Evolutionary conservation across 768 basidiomycete genomes (phyloP), one percentile per base, ranked within the genome.

Genomic region (Panaeolus cyanescens): DNA sequence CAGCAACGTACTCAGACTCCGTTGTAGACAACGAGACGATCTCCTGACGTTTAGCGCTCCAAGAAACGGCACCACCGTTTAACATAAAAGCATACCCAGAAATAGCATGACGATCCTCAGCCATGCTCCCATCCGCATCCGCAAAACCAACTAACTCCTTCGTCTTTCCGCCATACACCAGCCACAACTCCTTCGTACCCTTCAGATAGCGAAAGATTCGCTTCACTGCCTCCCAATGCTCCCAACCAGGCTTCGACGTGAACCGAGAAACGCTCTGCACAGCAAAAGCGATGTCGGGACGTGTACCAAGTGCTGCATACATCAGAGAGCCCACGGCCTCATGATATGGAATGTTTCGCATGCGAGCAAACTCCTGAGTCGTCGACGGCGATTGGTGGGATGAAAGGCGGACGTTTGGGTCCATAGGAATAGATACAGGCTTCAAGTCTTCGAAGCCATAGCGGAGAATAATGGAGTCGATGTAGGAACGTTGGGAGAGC

Each of bases 151-250:
- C 65, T 13, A 72, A 60, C n/a, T 61, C 59, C 28, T 60, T 64
- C 32, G 66, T 59, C 12, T 55, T 32, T 17, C 60, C 59, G 5
- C 66, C 65, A 60, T 68, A 70, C 5, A 59, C 62, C 17, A 74
- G 60, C 25, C 56, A 58, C 10, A 70, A 53, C 10, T 67, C 59
- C n/a, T n/a, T n/a, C n/a, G n/a, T n/a, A n/a, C n/a, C n/a, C n/a
- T n/a, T n/a, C n/a, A n/a, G n/a, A n/a, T 32, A 83, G 4, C 71
- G 68, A 32, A 76, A 68, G 20, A 79, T 60, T 39, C 70, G 72
- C 58, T 74, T 74, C 4, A 74, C 71, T 7, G 74, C 76, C 4
- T 70, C 60, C 74, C 76, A 79, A 60, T 82, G 80, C 1, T 59
- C 58, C 7, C 20, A 42, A 1, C 70, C 70, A 3, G 76, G 77